These are phyloP conservation scores for Phytophthora fragariae DNA, from an alignment of 352 stramenopile species.

Conservation along the genomic window DNA sequence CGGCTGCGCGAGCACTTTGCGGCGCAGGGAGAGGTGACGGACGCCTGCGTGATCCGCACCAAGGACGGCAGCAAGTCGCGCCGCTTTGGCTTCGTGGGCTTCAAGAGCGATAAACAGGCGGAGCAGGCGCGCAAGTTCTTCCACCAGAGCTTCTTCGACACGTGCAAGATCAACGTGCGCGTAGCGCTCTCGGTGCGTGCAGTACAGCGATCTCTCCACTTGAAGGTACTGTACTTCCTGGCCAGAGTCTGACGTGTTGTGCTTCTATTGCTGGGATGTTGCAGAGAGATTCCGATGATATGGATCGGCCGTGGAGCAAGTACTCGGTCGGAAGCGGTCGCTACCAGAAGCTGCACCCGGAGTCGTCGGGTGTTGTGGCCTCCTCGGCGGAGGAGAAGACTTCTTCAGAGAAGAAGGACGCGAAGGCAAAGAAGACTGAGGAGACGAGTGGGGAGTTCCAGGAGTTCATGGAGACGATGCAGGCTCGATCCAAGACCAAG, in stretches of 20 bases:
- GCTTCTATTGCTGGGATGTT: slow-evolving; percentile 13
- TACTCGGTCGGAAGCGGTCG: slow-evolving; percentile 88
- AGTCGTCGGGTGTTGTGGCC: slow-evolving; percentile 18
- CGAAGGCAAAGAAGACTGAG: slow-evolving; percentile 26
- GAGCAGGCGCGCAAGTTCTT: slow-evolving; percentile 71
- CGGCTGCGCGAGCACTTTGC: slow-evolving; percentile 80
- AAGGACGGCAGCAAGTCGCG: slow-evolving; percentile 88
- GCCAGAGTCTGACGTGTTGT: slow-evolving; percentile 2
- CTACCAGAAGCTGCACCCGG: slow-evolving; percentile 53
- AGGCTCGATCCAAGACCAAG: slow-evolving; percentile 87
- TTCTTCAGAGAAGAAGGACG: slow-evolving; percentile 35
- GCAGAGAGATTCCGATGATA: slow-evolving; percentile 64
- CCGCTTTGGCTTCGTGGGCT: slow-evolving; percentile 88
- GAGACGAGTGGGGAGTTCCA: slow-evolving; percentile 72
- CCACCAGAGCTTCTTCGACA: slow-evolving; percentile 92
- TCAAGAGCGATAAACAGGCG: slow-evolving; percentile 74
- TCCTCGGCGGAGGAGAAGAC: slow-evolving; percentile 18
- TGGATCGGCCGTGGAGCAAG: slow-evolving; percentile 89
- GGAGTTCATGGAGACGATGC: slow-evolving; percentile 93
- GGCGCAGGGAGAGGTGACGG: slow-evolving; percentile 86
- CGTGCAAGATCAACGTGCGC: slow-evolving; percentile 85
- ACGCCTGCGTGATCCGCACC: slow-evolving; percentile 90
- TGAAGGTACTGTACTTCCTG: background rate
- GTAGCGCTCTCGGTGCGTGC: slow-evolving; percentile 70
- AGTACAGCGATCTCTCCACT: background rate